A percentile compares a stretch with the other conserved stretches of the same genome.
phyloP scores from a whole-genome alignment of 1,139 yeast genomes.

The Barnettozyma hawaiiensis region DNA sequence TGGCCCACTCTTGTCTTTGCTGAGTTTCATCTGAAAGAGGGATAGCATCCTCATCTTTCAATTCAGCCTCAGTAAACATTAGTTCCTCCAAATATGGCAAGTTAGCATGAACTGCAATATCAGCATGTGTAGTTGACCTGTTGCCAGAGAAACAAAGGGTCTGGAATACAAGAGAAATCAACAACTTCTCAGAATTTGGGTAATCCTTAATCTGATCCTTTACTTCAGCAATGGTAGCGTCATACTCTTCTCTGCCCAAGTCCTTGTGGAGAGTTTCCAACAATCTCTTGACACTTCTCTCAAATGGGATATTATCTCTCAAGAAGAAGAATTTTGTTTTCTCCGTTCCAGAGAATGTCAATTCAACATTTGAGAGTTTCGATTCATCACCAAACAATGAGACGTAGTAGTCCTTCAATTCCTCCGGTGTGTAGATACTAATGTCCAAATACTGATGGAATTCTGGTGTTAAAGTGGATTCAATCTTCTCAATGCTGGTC shows the following conservation, averaged over 20 bases:
- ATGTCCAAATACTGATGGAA: slow-evolving; percentile 58
- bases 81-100: slow-evolving; percentile 46
- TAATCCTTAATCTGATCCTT: slow-evolving; percentile 27
- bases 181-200: slow-evolving; percentile 40
- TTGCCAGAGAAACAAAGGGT: slow-evolving; percentile 79
- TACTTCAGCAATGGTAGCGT: slow-evolving; percentile 31
- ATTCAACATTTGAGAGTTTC: slow-evolving; percentile 22
- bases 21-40: slow-evolving; percentile 9
- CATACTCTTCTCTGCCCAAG: slow-evolving; percentile 28
- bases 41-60: slow-evolving; percentile 10
- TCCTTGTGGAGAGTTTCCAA: slow-evolving; percentile 33
- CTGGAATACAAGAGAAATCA: slow-evolving; percentile 61
- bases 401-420: slow-evolving; percentile 32
- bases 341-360: slow-evolving; percentile 24
- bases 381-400: slow-evolving; percentile 26
- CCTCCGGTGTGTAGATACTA: slow-evolving; percentile 37
- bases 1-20: slow-evolving; percentile 39
- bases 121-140: slow-evolving; percentile 84
- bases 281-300: slow-evolving; percentile 28
- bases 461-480: slow-evolving; percentile 71
- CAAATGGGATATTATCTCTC: slow-evolving; percentile 31
- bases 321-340: slow-evolving; percentile 30
- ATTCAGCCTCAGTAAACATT: slow-evolving; percentile 24
- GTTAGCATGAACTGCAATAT: slow-evolving; percentile 58
- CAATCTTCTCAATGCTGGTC: slow-evolving; percentile 61